Evolutionary conservation across 306 rosid genomes (phyloP), one percentile per base, ranked within the genome.

Genomic region (Cicer yamashitae): DNA sequence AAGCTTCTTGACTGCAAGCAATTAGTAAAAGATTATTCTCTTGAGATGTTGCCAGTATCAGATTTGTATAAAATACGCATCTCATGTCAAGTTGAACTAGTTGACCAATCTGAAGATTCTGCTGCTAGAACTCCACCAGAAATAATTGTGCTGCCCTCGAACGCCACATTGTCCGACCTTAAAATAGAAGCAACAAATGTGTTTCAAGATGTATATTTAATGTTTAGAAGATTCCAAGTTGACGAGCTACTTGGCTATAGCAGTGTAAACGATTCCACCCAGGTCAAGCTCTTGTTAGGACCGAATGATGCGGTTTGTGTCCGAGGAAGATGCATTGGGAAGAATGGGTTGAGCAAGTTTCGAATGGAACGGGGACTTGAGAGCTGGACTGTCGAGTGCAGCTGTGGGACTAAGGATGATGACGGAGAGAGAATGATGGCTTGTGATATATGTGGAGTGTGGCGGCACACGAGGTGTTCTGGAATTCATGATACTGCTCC

Each of bases 371-470:
- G 97, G 3, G 98, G 98, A 56, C 72, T 87, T 17, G 98, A 94
- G 86, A 83, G 96, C 79, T 94, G 98, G 98, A 94, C 97, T 0
- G 97, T 94, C 7, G 97, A 94, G 54, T 94, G 98, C 82, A 81
- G 77, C 77, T 94, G 98, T 18, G 97, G 97, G 56, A 96, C 97
- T 2, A 90, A 86, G 82, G 97, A 94, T 57, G 98, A 94, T 50
- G 98, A 94, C 54, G 98, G 98, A 34, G 98, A 94, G 87, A 87
- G 97, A 79, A 94, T 94, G 98, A 46, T 92, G 85, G 96, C 97
- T 10, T 94, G 98, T 47, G 98, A 94, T 74, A 11, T 67, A 5
- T 94, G 98, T 81, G 85, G 91, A 9, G 97, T 91, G 54, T 94
- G 97, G 98, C 87, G 82, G 62, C 98, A 94, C 84, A 94, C 97